A percentile compares a stretch with the other conserved stretches of the same genome.
Conservation (phyloP, 2,329 filamentous ascomycete genomes). For the Zopfia rhizophila region DNA sequence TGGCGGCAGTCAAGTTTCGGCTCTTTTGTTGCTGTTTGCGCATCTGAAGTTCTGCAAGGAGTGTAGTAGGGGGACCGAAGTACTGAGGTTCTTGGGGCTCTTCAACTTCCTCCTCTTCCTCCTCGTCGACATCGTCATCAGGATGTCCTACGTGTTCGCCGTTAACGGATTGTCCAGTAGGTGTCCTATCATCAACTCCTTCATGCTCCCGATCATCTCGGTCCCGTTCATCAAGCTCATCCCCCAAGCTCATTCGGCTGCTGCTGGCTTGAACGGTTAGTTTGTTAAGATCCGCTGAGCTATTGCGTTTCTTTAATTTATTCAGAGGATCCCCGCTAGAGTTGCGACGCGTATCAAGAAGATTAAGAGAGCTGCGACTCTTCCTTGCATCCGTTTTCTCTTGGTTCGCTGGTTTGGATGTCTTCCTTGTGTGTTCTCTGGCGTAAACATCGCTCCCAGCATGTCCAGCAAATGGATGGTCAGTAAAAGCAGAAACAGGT, state of each 20-base stretch:
- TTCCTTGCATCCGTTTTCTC: conserved; percentile 40
- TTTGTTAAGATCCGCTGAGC: conserved; percentile 49
- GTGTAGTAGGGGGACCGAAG: conserved; percentile 82
- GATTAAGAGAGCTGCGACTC: conserved; percentile 50
- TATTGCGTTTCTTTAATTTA: conserved; percentile 54
- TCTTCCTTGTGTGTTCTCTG: conserved; percentile 54
- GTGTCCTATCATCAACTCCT: conserved; percentile 25
- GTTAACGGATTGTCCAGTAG: conserved; percentile 26
- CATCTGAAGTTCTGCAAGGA: conserved; percentile 90
- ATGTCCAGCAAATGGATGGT: conserved; percentile 83
- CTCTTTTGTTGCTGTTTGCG: conserved; percentile 89
- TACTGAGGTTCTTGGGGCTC: conserved; percentile 57
- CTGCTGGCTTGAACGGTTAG: conserved; percentile 44
- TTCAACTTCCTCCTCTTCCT: conserved; percentile 56
- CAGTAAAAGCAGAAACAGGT: conserved; percentile 90
- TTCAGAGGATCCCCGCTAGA: conserved; percentile 49
- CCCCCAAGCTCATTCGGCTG: conserved; percentile 49
- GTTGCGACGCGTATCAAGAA: conserved; percentile 50
- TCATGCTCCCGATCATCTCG: conserved; percentile 44
- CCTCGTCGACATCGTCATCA: conserved; percentile 35
- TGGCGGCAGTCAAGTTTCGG: conserved; percentile 75
- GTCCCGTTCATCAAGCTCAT: conserved; percentile 42
- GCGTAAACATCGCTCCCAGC: conserved; percentile 78
- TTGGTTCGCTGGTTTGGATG: conserved; percentile 38
- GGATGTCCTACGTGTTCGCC: conserved; percentile 18